Conservation (phyloP, 306 rosid species). For the Sicyos edulis region DNA sequence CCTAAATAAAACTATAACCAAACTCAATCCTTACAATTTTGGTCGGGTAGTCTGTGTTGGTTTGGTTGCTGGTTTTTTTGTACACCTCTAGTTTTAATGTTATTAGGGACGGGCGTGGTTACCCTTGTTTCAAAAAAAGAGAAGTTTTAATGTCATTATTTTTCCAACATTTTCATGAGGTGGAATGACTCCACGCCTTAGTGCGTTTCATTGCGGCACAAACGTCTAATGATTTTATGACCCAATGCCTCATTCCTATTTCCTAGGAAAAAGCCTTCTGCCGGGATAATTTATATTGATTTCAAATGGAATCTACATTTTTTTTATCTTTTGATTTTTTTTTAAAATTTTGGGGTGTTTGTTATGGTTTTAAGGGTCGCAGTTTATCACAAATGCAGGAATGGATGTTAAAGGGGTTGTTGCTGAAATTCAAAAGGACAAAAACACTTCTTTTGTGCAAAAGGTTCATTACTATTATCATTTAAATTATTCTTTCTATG, state of each 20-base stretch:
- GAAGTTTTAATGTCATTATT: too few species aligned
- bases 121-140: too few species aligned
- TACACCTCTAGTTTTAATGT: too few species aligned
- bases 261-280: background rate
- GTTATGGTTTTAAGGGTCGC: background rate
- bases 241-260: background rate
- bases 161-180: constrained; percentile 5
- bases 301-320: constrained; percentile 15
- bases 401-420: constrained; percentile 99
- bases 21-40: too few species aligned
- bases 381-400: constrained; percentile 75
- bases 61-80: too few species aligned
- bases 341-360: too few species aligned
- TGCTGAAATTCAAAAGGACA: constrained; percentile 93
- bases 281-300: background rate
- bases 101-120: too few species aligned
- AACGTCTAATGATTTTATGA: background rate
- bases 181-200: background rate
- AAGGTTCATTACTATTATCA: constrained; percentile 49
- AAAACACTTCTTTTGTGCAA: constrained; percentile 83
- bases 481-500: constrained; percentile 23
- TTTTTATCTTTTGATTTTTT: constrained; percentile 40
- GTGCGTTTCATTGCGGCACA: too few species aligned
- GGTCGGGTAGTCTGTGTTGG: too few species aligned
- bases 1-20: too few species aligned